Conservation (phyloP, 139 green algal genomes). For the Parachlorella kessleri region DNA sequence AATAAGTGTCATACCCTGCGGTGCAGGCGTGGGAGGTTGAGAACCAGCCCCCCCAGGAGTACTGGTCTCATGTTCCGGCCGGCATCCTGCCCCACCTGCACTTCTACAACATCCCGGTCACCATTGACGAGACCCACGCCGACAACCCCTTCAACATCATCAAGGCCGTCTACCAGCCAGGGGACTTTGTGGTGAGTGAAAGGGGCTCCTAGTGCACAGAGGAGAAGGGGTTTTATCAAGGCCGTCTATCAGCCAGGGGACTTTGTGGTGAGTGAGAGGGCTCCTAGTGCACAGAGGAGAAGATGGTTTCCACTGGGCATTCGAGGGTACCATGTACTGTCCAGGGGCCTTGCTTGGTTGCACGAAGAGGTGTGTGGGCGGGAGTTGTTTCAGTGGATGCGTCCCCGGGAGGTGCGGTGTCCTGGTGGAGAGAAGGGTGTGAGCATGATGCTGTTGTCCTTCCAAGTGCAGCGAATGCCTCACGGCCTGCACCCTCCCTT, state of each 20-base stretch:
- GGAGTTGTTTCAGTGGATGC: too few relatives aligned
- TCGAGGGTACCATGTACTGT: too few relatives aligned
- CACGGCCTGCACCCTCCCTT: too few relatives aligned
- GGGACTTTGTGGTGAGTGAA: constrained; percentile 6
- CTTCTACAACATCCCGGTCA: neutral
- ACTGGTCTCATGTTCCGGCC: neutral
- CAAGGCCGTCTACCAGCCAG: neutral
- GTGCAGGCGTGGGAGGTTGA: neutral
- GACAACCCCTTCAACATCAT: neutral
- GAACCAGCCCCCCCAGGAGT: neutral
- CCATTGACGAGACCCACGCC: neutral
- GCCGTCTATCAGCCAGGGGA: neutral
- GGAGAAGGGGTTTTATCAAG: too few relatives aligned
- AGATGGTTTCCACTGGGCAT: too few relatives aligned
- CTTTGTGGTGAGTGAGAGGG: constrained; percentile 4
- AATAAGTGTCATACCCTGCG: neutral
- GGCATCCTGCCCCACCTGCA: neutral
- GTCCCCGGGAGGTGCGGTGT: too few relatives aligned
- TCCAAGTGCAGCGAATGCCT: too few relatives aligned
- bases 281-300: neutral
- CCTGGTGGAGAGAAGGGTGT: too few relatives aligned
- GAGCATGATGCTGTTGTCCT: too few relatives aligned
- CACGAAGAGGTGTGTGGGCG: too few relatives aligned
- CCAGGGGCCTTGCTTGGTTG: too few relatives aligned
- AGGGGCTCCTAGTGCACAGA: neutral